Percentiles rank a stretch among this genome's conserved stretches.
Evolutionary conservation across 2,329 filamentous ascomycete genomes (phyloP).

Genomic region (Podosphaera fusca): DNA sequence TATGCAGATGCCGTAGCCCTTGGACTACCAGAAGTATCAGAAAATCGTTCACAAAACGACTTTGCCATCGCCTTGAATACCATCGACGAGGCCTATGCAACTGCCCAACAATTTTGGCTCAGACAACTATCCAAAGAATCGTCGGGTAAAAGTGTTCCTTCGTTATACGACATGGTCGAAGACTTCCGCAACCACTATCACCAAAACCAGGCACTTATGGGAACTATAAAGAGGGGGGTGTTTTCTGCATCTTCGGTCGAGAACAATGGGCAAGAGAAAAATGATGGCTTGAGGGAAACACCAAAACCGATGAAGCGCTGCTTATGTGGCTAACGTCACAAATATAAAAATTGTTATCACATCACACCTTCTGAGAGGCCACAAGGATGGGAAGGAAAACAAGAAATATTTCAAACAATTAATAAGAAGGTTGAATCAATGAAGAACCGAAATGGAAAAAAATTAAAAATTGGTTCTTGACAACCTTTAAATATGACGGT

Average conservation of each 20-base stretch:
- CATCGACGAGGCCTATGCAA: neutral
- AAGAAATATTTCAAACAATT: neutral
- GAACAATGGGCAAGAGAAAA: neutral
- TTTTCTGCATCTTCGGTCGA: neutral
- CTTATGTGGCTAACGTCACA: neutral
- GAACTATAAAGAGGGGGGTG: neutral
- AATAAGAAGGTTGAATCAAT: neutral
- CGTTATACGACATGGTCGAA: neutral
- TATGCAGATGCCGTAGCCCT: neutral
- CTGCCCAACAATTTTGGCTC: neutral
- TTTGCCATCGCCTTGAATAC: neutral
- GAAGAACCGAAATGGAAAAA: neutral
- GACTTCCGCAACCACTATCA: slow-evolving; percentile 1
- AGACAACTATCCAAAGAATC: neutral
- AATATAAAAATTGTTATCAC: neutral
- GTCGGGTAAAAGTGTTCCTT: neutral
- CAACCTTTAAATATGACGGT: neutral
- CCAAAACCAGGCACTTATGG: neutral
- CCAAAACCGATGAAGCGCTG: neutral
- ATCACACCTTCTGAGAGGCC: neutral
- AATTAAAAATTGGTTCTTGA: neutral
- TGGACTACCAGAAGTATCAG: neutral
- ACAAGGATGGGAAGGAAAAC: neutral
- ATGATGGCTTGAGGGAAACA: too few species aligned
- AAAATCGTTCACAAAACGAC: neutral